Conservation (phyloP, 2,329 filamentous ascomycete species). For the Fusarium oxysporum region DNA sequence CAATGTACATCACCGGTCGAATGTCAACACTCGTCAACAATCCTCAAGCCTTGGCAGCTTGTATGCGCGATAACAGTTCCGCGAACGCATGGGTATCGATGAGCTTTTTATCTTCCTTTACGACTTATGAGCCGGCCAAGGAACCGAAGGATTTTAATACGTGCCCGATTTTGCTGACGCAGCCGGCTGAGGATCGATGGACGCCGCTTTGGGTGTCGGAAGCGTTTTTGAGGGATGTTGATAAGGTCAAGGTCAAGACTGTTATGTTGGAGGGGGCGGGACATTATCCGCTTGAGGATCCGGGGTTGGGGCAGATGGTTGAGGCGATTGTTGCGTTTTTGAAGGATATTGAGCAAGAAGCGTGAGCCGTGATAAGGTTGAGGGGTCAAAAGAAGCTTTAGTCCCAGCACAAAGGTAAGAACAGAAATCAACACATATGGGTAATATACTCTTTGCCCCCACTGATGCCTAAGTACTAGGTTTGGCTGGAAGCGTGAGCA, state of each 20-base stretch:
- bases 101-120: background rate
- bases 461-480: accelerated
- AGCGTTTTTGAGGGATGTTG: background rate
- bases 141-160: conserved; percentile 8
- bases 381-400: background rate
- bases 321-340: conserved; percentile 4
- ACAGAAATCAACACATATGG: background rate
- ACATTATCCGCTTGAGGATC: conserved; percentile 12
- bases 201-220: background rate
- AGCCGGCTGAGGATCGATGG: background rate
- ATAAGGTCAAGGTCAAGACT: background rate
- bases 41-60: background rate
- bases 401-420: no score
- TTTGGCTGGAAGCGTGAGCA: accelerated
- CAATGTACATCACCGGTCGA: background rate
- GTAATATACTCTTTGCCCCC: background rate
- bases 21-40: conserved; percentile 22
- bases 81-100: conserved; percentile 1
- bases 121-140: background rate
- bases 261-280: conserved; percentile 2
- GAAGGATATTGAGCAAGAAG: background rate
- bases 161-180: conserved; percentile 11
- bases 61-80: background rate
- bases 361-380: background rate
- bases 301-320: conserved; percentile 1